phyloP scores from a whole-genome alignment of 192 early-diverging fungal species.

The Phycomyces nitens region DNA sequence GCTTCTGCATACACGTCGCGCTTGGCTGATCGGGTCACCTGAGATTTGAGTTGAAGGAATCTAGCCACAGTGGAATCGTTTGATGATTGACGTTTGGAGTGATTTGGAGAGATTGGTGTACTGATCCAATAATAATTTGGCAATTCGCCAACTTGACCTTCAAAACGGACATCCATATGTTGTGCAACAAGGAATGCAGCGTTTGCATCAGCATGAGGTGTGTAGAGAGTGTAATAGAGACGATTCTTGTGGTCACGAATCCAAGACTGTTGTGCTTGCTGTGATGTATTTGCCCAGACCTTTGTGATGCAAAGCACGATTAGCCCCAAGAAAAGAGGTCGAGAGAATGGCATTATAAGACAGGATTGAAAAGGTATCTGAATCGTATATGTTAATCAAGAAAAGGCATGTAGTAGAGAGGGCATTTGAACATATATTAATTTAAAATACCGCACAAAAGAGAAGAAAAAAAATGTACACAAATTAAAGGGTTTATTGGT shows the following conservation, averaged over 20 bases:
- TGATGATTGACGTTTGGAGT: background rate
- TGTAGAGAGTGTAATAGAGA: slow-evolving; percentile 48
- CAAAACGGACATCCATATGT: slow-evolving; percentile 38
- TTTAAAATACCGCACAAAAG: too few species aligned
- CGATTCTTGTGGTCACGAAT: slow-evolving; percentile 41
- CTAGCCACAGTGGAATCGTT: background rate
- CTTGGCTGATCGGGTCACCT: background rate
- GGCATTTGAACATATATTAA: too few species aligned
- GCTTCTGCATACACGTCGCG: background rate
- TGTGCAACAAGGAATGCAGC: slow-evolving; percentile 36
- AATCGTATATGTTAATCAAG: too few species aligned
- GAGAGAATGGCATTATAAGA: too few species aligned
- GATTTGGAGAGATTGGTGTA: slow-evolving; percentile 27
- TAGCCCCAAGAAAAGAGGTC: too few species aligned
- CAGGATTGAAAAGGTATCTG: too few species aligned
- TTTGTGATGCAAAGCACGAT: too few species aligned
- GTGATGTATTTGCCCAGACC: too few species aligned
- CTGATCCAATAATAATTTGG: slow-evolving; percentile 62
- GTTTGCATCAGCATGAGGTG: slow-evolving; percentile 24
- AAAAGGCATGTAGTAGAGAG: too few species aligned
- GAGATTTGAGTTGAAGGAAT: background rate
- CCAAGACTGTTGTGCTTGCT: background rate
- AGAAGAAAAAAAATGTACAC: too few species aligned
- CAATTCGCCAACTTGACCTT: slow-evolving; percentile 69
- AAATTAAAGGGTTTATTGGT: too few species aligned